Base-by-base conservation (phyloP, 2,329 filamentous ascomycete genomes). In the Purpureocillium takamizusanense region DNA sequence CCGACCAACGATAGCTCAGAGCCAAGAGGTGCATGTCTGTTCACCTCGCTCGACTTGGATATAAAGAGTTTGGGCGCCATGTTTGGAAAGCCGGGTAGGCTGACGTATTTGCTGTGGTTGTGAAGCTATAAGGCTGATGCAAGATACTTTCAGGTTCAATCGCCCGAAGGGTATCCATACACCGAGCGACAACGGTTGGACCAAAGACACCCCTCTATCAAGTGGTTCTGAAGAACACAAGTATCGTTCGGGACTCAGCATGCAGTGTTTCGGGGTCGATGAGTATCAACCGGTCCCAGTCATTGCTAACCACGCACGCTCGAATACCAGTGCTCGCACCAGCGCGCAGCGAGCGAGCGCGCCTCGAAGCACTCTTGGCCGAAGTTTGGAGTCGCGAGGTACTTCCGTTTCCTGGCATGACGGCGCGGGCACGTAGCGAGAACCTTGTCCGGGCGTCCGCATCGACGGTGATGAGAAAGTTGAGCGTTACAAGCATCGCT, bases 181-280 rank as follows among this genome's bases (percentile, higher is more conserved):
- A 90, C 49, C 75, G 86, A 42, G 78, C 86, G 21, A 81, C 82
- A 2, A 86, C 86, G 1, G 69, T 88, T 17, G 80, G 83, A 13
- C 70, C 79, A 12, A 85, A 79, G 48, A 74, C 76, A 12, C 71
- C 78, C 31, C 59, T 83, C 37, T 83, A 75, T 45, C 85, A 92
- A 52, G 79, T 95, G 37, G 83, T 94, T 35, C 77, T 95, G 53
- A 90, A 86, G 54, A 94, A 94, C 52, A 95, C 89, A 1, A 81
- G 81, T 49, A 74, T 76, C 3, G 67, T 77, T 34, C 81, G 79
- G 49, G 74, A 81, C 32, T 56, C 64, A 7, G 60, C 73, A 13
- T 51, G 49, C 5, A 56, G 67, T 13, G 38, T 46, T 4, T 59
- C 69, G 45, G 45, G 62, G 48, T 40, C 69, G 56, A 39, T 68